Percentiles rank a stretch among this genome's conserved stretches.
phyloP scores from a whole-genome alignment of 1,139 yeast genomes.

The Eremothecium coryli region DNA sequence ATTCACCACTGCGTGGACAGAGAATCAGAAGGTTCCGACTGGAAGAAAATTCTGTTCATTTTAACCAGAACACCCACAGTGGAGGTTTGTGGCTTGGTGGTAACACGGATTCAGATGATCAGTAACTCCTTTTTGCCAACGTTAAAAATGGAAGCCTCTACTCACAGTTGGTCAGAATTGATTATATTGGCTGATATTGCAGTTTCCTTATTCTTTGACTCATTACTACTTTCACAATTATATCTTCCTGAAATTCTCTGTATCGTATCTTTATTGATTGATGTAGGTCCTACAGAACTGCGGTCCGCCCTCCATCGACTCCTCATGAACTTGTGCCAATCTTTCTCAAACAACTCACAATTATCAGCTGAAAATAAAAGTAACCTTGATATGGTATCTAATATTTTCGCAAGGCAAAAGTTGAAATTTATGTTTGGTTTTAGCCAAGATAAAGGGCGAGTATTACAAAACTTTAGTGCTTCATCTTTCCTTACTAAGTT shows the following conservation, averaged over 20 bases:
- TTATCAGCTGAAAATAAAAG: conserved; percentile 38
- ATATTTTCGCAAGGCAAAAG: conserved; percentile 59
- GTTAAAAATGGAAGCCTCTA: conserved; percentile 38
- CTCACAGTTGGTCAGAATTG: conserved; percentile 65
- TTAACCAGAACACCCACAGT: conserved; percentile 60
- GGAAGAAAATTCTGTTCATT: conserved; percentile 55
- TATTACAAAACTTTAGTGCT: conserved; percentile 32
- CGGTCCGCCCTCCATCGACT: conserved; percentile 59
- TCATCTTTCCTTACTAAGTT: conserved; percentile 45
- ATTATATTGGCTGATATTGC: conserved; percentile 59
- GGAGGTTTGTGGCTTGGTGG: conserved; percentile 61
- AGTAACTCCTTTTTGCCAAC: conserved; percentile 44
- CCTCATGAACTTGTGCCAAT: conserved; percentile 61
- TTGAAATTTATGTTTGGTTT: conserved; percentile 71
- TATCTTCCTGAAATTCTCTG: conserved; percentile 68
- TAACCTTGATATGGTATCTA: conserved; percentile 45
- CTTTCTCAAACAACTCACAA: conserved; percentile 53
- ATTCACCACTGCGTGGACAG: conserved; percentile 67
- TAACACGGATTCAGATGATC: conserved; percentile 41
- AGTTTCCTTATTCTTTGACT: conserved; percentile 64
- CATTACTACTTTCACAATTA: conserved; percentile 53
- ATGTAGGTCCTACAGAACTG: conserved; percentile 61
- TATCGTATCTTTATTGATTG: conserved; percentile 61
- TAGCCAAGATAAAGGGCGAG: conserved; percentile 49
- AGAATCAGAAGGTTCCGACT: conserved; percentile 61